Conservation (phyloP, 2,329 filamentous ascomycete species). For the Phialophora expanda region DNA sequence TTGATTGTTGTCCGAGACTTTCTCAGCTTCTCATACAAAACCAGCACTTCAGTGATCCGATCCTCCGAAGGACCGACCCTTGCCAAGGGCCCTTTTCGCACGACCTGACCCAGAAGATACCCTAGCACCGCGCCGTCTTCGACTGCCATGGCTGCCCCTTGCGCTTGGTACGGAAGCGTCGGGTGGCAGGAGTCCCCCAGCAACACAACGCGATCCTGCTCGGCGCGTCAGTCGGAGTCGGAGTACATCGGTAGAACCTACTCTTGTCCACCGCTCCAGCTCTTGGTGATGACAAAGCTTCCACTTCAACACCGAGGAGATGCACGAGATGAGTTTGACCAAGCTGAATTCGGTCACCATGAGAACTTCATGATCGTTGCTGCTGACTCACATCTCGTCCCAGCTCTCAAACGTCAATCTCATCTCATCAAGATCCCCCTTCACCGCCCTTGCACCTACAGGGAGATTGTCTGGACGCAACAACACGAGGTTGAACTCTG, state of each 20-base stretch:
- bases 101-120: conserved; percentile 54
- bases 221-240: not conserved
- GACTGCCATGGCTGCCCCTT: conserved; percentile 43
- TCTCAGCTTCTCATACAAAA: conserved; percentile 61
- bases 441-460: conserved; percentile 54
- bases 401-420: conserved; percentile 60
- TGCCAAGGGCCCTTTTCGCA: not conserved
- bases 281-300: conserved; percentile 30
- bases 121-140: conserved; percentile 50
- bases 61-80: conserved; percentile 20
- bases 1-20: conserved; percentile 64
- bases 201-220: conserved; percentile 53
- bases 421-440: conserved; percentile 61
- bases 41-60: conserved; percentile 45
- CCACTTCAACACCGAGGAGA: conserved; percentile 29
- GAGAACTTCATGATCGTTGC: not conserved
- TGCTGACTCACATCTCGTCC: conserved; percentile 49
- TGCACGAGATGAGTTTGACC: conserved; percentile 19
- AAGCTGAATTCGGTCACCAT: conserved; percentile 18
- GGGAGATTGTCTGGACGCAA: conserved; percentile 68
- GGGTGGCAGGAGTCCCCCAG: conserved; percentile 69
- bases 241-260: not conserved
- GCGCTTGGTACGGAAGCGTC: conserved; percentile 65
- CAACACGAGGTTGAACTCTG: conserved; percentile 69
- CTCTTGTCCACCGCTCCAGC: conserved; percentile 22